Evolutionary conservation across 345 rosid genomes (phyloP).

Genomic region (Noccaea bulbosa): DNA sequence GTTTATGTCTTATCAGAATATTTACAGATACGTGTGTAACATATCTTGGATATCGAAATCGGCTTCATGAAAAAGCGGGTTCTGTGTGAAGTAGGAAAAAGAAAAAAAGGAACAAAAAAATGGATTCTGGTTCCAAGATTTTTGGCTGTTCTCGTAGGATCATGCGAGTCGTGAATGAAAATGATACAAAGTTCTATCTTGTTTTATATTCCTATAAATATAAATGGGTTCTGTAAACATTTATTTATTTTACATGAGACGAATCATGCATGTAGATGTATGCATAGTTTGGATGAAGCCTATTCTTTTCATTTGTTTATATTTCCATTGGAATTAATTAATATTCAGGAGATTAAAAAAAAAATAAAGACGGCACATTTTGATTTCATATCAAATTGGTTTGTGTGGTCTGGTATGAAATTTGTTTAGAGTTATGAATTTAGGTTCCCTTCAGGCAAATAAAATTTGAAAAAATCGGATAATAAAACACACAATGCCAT

Average conservation of each 20-base stretch:
- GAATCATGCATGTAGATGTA: constrained; percentile 17
- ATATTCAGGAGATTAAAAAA: not conserved
- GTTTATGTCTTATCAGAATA: constrained; percentile 6
- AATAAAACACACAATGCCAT: too few species aligned
- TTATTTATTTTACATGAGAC: not conserved
- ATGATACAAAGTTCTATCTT: constrained; percentile 6
- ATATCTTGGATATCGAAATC: constrained; percentile 9
- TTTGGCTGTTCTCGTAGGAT: constrained; percentile 35
- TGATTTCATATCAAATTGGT: not conserved
- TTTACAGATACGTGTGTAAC: constrained; percentile 10
- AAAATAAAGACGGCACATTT: not conserved
- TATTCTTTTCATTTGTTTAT: constrained; percentile 7
- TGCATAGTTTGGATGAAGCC: not conserved
- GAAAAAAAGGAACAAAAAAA: constrained; percentile 24
- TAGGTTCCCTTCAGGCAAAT: too few species aligned
- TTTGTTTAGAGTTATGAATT: too few species aligned
- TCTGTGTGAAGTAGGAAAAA: constrained; percentile 36
- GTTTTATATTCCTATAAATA: not conserved
- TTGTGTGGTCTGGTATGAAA: not conserved
- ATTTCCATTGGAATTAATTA: too few species aligned
- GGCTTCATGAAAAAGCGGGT: constrained; percentile 16
- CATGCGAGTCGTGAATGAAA: constrained; percentile 22
- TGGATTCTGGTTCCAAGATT: constrained; percentile 39
- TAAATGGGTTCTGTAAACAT: not conserved
- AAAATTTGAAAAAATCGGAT: too few species aligned